A percentile compares a stretch with the other conserved stretches of the same genome.
phyloP scores from a whole-genome alignment of 2,329 filamentous ascomycete genomes.

The Verticillium klebahnii region DNA sequence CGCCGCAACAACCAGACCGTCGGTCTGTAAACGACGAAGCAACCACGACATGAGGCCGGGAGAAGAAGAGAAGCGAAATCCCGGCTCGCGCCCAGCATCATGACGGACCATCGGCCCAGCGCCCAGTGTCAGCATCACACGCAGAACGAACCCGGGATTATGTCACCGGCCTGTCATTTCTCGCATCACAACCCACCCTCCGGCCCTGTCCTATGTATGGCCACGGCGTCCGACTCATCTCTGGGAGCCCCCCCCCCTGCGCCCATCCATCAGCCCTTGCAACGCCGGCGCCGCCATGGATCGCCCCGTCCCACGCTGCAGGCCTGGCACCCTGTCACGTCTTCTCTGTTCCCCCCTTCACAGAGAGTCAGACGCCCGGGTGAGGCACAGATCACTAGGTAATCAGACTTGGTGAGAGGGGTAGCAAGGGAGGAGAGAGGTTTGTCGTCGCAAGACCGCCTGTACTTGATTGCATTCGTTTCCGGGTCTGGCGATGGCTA shows the following conservation, averaged over 20 bases:
- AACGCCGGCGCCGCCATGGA: neutral
- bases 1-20: constrained; percentile 24
- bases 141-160: neutral
- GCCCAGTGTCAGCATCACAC: neutral
- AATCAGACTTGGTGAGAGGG: neutral
- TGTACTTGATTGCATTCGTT: neutral
- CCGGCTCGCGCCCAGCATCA: neutral
- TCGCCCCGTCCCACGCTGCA: neutral
- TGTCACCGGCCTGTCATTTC: neutral
- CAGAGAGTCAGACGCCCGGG: neutral
- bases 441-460: neutral
- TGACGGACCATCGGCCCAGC: neutral
- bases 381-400: neutral
- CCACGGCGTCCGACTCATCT: neutral
- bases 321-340: neutral
- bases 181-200: neutral
- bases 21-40: constrained; percentile 4
- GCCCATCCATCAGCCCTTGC: neutral
- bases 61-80: neutral
- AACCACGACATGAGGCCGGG: neutral
- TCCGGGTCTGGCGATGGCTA: neutral
- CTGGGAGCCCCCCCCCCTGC: neutral
- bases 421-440: neutral
- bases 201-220: neutral
- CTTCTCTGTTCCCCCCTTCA: neutral